Evolutionary conservation across 257 asterid genomes (phyloP), one percentile per base, ranked within the genome.

Genomic region (Scutellaria galericulata): DNA sequence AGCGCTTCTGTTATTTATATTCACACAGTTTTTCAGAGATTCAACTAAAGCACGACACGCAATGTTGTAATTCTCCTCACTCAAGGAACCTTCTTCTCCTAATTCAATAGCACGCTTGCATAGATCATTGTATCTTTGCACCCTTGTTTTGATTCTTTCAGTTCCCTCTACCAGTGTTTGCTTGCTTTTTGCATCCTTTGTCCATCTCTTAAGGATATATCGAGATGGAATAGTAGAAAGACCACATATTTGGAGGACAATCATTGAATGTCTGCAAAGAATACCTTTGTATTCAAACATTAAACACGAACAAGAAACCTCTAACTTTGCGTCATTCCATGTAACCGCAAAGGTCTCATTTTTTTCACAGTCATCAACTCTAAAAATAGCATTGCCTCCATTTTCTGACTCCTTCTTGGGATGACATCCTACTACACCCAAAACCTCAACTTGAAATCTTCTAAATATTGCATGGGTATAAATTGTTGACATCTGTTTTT

Each of bases 341-440:
- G 78, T 78, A 60, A 94, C 98, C 73, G 78, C 75, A 83, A 91
- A 94, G 61, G 77, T 86, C 71, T 94, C 99, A 66, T 68, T 78
- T 69, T 91, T 94, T 70, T 94, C 99, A 66, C 97, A 94, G 79
- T 94, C 98, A 45, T 91, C 91, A 14, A 94, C 98, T 73, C 88
- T 84, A 60, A 86, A 91, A 62, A 81, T 77, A 62, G 78, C 22
- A 74, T 60, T 79, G 66, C 80, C 89, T 68, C 85, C 96, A 60
- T 68, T 73, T 70, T 85, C 96, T 69, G 73, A 77, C 71, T 89
- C 96, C 84, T 85, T 87, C 85, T 83, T 94, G 64, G 98, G 97
- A 81, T 94, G 98, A 68, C 98, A 94, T 59, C 98, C 98, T 14
- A 94, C 96, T 55, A 94, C 98, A 47, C 98, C 98, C 85, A 94